A percentile compares a stretch with the other conserved stretches of the same genome.
Evolutionary conservation across 768 basidiomycete species (phyloP).

Genomic region (Mrakia gelida): DNA sequence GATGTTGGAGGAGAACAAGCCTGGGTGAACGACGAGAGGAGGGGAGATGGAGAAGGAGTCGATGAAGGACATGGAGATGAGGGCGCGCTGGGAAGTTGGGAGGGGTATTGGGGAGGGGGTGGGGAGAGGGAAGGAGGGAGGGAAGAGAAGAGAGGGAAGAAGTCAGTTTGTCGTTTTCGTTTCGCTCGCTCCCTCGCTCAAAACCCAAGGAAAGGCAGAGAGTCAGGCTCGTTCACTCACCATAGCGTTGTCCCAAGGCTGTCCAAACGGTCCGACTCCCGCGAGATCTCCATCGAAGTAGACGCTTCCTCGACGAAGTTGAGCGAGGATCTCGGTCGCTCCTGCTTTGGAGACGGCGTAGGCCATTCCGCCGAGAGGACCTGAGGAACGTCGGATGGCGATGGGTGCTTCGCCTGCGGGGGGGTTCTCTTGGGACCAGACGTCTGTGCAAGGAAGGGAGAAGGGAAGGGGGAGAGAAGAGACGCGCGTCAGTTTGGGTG

Average conservation of each 20-base stretch:
- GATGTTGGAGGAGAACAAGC: conserved; percentile 1
- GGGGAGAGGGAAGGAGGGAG: background rate
- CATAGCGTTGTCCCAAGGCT: conserved; percentile 9
- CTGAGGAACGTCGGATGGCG: background rate
- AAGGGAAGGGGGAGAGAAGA: background rate
- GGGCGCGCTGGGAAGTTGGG: background rate
- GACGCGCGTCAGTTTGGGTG: background rate
- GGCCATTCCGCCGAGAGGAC: background rate
- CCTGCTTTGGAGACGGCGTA: conserved; percentile 14
- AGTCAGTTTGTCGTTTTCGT: too few relatives aligned
- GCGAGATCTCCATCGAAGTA: background rate
- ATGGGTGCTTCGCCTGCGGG: background rate
- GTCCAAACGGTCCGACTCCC: background rate
- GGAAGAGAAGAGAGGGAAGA: background rate
- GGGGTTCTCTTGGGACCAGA: background rate
- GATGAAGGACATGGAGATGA: conserved; percentile 9
- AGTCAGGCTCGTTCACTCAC: too few relatives aligned
- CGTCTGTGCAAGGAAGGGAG: background rate
- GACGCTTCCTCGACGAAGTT: background rate
- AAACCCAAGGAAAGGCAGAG: too few relatives aligned
- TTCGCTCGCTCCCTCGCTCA: background rate
- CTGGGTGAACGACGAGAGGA: conserved; percentile 11
- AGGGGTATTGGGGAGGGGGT: background rate
- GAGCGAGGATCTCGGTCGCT: background rate
- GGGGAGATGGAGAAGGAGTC: conserved; percentile 6